Evolutionary conservation across 257 asterid species (phyloP), one percentile per base, ranked within the genome.

Genomic region (Capsicum baccatum): DNA sequence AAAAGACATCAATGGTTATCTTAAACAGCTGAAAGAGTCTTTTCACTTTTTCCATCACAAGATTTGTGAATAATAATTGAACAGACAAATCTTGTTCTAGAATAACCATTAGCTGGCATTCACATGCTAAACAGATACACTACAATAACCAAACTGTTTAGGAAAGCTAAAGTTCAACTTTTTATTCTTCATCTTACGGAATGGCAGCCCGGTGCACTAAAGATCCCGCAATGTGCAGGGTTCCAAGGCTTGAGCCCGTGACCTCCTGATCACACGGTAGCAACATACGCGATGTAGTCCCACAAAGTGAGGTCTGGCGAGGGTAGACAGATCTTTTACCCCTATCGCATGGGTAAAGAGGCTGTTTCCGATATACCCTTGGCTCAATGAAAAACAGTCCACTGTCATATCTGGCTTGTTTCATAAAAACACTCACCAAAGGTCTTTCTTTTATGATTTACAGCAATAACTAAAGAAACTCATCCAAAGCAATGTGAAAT

Each of bases 161-260:
- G 12, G 62, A 50, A n/a, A 48, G 80, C 80, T 48, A 73, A 73
- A 74, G 42, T 73, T 74, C 60, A 74, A 5, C 7, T 73, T 73
- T 48, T 47, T n/a, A n/a, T 19, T 2, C 39, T 74, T 74, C 44
- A 48, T 19, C 42, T 74, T 50, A 26, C 33, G 1, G 33, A 26
- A 26, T 26, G 33, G 2, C 33, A 26, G 2, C 33, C 33, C 33
- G 33, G 33, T 26, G 33, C 33, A 26, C 33, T 26, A 26, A 26
- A 26, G 33, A 2, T 26, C 33, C 33, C 33, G 33, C 33, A 26
- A 26, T 26, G 33, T 26, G 33, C 33, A 26, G 33, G 33, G 33
- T 26, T 26, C 33, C 33, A 26, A 26, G 33, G 33, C 33, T 26
- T 26, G 33, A 26, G 1, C 33, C 33, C 33, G 33, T 26, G 33